Base-by-base conservation (phyloP, 148 eudicot species). In the Fagopyrum homotropicum region DNA sequence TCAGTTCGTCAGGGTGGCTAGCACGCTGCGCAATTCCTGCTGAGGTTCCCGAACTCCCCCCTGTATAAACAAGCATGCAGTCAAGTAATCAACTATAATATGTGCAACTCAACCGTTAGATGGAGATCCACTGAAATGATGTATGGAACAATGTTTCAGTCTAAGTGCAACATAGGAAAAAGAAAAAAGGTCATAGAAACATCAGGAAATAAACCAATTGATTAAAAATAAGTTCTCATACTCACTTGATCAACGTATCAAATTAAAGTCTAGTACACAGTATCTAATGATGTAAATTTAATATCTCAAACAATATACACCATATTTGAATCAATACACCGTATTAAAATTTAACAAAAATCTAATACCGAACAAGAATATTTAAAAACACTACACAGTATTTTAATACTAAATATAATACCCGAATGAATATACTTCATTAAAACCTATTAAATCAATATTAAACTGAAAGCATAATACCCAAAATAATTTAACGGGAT, bases 1-100 rank as follows among this genome's bases (percentile, higher is more conserved):
- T 86, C 83, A 96, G 78, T 83, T 96, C 99, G 75, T 96, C 98
- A 73, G 99, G 99, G 84, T 96, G 99, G 83, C 99, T 92, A 71
- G 99, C 99, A 51, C 99, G 94, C 84, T 90, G 99, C 78, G 99
- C 97, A 77, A 96, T 90, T 72, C 97, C 97, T 45, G 80, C 46
- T 12, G 96, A 89, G 76, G 83, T 75, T 76, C 83, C 85, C 48
- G 88, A 85, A 82, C 83, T 75, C 61, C 73, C 77, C 89, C 99
- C 99, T 96, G 84, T n/a, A 70, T 5, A 73, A 73, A 45, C 70
- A 50, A 79, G 30, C 4, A 66, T 14, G 5, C 46, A 66, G 6
- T 40, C 71, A 66, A 61, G 68, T 61, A 10, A 61, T 61, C 29
- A 7, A 0, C 15, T 40, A 43, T 66, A 57, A 19, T 43, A 66